phyloP scores from a whole-genome alignment of 2,329 filamentous ascomycete genomes.

The Colletotrichum horii region DNA sequence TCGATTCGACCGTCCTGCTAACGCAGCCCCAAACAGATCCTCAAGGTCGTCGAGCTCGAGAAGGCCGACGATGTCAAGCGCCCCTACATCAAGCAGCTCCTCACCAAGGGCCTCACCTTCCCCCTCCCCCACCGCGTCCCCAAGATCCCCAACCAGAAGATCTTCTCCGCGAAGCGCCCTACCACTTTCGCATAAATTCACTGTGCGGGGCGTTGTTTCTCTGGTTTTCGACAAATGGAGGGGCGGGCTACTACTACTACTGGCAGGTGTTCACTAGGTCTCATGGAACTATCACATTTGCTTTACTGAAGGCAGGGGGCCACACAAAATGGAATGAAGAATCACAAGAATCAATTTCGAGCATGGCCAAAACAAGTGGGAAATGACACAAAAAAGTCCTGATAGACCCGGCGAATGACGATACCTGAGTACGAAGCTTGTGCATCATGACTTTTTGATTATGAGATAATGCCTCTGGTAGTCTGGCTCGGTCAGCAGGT shows the following conservation, averaged over 20 bases:
- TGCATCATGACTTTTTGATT: constrained; percentile 16
- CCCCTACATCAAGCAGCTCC: constrained; percentile 99
- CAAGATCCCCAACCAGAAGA: constrained; percentile 83
- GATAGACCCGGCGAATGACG: constrained; percentile 9
- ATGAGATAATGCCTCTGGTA: constrained; percentile 4
- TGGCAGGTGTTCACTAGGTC: constrained; percentile 65
- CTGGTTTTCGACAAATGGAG: constrained; percentile 44
- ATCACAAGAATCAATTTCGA: constrained; percentile 29
- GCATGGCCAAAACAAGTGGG: constrained; percentile 5
- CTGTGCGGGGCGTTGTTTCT: constrained; percentile 47
- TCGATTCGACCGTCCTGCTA: neutral
- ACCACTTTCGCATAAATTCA: constrained; percentile 92
- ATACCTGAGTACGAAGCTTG: constrained; percentile 20
- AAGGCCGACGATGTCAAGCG: constrained; percentile 94
- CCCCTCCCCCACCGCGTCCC: constrained; percentile 95
- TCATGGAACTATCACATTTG: constrained; percentile 66
- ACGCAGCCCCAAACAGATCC: constrained; percentile 66
- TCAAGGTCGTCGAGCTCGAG: constrained; percentile 97
- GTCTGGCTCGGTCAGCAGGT: neutral
- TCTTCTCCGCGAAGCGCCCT: constrained; percentile 92
- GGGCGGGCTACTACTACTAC: constrained; percentile 45
- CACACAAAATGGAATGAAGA: constrained; percentile 38
- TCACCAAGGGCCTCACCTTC: constrained; percentile 95
- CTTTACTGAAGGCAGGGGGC: constrained; percentile 51
- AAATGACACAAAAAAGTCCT: neutral